Conservation (phyloP, 345 rosid genomes). For the Eucalyptus dawsonii region DNA sequence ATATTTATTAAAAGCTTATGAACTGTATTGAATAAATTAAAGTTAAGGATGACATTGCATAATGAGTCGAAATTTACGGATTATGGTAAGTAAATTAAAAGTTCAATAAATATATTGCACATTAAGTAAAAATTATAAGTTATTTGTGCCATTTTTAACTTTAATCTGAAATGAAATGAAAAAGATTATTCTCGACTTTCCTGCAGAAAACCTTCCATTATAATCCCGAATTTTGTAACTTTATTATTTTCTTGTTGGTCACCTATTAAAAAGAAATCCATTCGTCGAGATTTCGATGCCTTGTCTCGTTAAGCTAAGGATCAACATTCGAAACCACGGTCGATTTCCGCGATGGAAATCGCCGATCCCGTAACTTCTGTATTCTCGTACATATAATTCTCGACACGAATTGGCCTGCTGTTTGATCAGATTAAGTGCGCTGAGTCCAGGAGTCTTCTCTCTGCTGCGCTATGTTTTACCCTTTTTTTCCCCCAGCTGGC, state of each 20-base stretch:
- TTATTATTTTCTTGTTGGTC: not conserved
- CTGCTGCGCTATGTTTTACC: not conserved
- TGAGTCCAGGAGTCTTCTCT: not conserved
- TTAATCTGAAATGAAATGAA: accelerated
- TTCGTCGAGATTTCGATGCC: not conserved
- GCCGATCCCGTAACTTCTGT: not conserved
- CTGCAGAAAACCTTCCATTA: accelerated
- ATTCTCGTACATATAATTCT: accelerated
- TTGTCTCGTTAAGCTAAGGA: not conserved
- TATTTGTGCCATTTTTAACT: not conserved
- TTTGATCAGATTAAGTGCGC: not conserved
- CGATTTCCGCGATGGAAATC: not conserved
- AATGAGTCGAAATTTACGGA: accelerated
- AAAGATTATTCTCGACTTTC: not conserved
- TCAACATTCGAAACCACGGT: not conserved
- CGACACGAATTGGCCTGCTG: accelerated
- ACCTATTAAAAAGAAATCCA: not conserved
- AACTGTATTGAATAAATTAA: too few relatives aligned
- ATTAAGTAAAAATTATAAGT: too few relatives aligned
- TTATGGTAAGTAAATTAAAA: too few relatives aligned
- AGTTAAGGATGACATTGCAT: accelerated
- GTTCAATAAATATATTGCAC: too few relatives aligned
- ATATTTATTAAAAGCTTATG: too few relatives aligned
- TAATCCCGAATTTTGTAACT: not conserved
- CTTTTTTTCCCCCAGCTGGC: not conserved